Evolutionary conservation across 2,329 filamentous ascomycete species (phyloP), one percentile per base, ranked within the genome.

Genomic region (Ophiocordyceps camponoti-rufipedis): DNA sequence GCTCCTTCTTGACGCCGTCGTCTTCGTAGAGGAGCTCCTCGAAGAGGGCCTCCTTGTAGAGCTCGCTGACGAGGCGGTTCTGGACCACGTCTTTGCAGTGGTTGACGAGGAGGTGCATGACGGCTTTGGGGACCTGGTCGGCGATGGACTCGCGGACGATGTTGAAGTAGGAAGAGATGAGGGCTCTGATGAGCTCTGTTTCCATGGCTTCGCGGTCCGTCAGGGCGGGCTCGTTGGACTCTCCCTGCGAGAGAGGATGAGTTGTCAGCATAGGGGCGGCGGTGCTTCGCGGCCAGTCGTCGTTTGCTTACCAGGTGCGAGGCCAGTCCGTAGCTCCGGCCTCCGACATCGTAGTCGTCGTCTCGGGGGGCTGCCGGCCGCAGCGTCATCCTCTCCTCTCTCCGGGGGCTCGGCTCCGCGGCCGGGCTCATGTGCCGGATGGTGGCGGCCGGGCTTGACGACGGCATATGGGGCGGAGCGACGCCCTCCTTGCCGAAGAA

Each of bases 121-220:
- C 83, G 5, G 91, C 91, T 68, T 98, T 98, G 53, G 91, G 91
- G 11, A 98, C 91, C 66, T 96, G 89, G 60, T 98, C 91, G 41
- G 89, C 89, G 55, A 95, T 94, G n/a, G 86, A 89, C 65, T 98
- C 91, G 50, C 91, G 85, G 42, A 98, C 91, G 57, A 98, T 98
- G 62, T 94, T 94, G 71, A 98, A 98, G 70, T 98, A 98, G 1
- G 88, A 95, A 31, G 85, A 94, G 61, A 98, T 98, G 47, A 98
- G 76, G 42, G 88, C 85, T 42, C 89, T 83, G 60, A 98, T 98
- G 39, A 98, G 78, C 64, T 98, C 91, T 10, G 91, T 96, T 67
- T 98, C 91, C 69, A 98, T 84, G 41, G 87, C 84, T 67, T 98
- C 91, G 45, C 91, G 85, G 54, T 98, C 91, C 1, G 88, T 95